These are phyloP conservation scores for Nakazawaea holstii DNA, from an alignment of 805 yeast species.

Conservation along the genomic window DNA sequence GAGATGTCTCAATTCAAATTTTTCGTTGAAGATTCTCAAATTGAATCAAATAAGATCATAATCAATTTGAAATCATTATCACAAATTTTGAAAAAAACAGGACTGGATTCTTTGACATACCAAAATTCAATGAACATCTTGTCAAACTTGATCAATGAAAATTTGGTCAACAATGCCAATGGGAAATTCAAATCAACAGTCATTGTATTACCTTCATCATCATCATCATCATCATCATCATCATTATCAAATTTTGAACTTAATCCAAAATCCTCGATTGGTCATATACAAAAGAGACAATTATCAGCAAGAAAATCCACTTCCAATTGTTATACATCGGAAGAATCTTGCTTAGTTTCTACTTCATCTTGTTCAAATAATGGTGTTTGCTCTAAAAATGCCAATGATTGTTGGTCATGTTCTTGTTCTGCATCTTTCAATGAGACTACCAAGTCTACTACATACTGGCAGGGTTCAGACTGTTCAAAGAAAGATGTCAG, in stretches of 20 bases:
- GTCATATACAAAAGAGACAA: slow-evolving; percentile 3
- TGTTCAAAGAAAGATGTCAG: slow-evolving; percentile 68
- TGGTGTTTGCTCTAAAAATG: slow-evolving; percentile 41
- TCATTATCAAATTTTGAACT: background rate
- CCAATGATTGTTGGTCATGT: slow-evolving; percentile 42
- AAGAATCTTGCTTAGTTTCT: slow-evolving; percentile 40
- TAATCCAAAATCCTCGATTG: background rate
- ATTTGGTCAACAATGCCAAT: slow-evolving; percentile 12
- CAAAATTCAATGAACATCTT: slow-evolving; percentile 31
- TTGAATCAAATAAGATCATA: slow-evolving; percentile 24
- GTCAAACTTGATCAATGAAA: slow-evolving; percentile 22
- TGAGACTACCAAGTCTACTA: slow-evolving; percentile 37
- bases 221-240: background rate
- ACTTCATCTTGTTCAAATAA: slow-evolving; percentile 49
- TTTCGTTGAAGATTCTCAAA: slow-evolving; percentile 23
- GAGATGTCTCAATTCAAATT: slow-evolving; percentile 44
- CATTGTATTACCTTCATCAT: slow-evolving; percentile 23
- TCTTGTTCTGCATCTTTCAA: slow-evolving; percentile 40
- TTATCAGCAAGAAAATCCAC: background rate
- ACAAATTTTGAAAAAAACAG: slow-evolving; percentile 37
- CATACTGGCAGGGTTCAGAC: slow-evolving; percentile 50
- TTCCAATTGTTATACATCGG: slow-evolving; percentile 32
- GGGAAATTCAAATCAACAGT: slow-evolving; percentile 25
- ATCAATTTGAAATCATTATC: slow-evolving; percentile 37
- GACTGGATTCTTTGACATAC: slow-evolving; percentile 36